A percentile compares a stretch with the other conserved stretches of the same genome.
These are phyloP conservation scores for Plasmodium falciparum DNA, from an alignment of 169 alveolate genomes.

Conservation along the genomic window DNA sequence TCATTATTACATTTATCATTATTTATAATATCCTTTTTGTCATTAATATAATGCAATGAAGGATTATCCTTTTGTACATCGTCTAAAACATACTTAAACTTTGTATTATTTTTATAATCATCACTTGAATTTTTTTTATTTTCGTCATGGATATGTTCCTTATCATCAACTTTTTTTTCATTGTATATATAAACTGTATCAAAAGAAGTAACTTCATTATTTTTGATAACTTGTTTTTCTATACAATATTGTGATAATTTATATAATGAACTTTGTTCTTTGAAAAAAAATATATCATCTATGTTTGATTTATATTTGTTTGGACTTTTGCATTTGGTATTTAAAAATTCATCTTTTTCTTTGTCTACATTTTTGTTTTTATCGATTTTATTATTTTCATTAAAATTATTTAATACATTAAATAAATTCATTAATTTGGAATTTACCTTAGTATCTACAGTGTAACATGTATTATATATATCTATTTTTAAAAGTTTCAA, in stretches of 20 bases:
- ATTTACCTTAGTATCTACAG: slow-evolving; percentile 10
- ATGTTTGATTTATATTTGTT: not conserved
- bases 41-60: slow-evolving; percentile 14
- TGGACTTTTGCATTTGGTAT: not conserved
- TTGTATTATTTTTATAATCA: not conserved
- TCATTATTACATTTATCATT: slow-evolving; percentile 3
- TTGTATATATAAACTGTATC: slow-evolving; percentile 60
- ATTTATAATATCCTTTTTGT: slow-evolving; percentile 13
- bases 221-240: slow-evolving; percentile 31
- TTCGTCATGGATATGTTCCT: not conserved
- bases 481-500: slow-evolving; percentile 56
- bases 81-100: slow-evolving; percentile 18
- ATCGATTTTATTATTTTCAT: slow-evolving; percentile 1
- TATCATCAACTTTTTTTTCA: slow-evolving; percentile 12
- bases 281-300: slow-evolving; percentile 32
- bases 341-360: not conserved
- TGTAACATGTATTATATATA: slow-evolving; percentile 48
- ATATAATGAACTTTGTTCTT: slow-evolving; percentile 56
- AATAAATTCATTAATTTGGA: slow-evolving; percentile 32
- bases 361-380: not conserved
- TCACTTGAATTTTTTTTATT: slow-evolving; percentile 9
- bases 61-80: slow-evolving; percentile 15
- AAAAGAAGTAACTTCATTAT: slow-evolving; percentile 31
- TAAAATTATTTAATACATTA: slow-evolving; percentile 13
- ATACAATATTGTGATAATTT: slow-evolving; percentile 72